Percentiles rank a stretch among this genome's conserved stretches.
These are phyloP conservation scores for Globisporangium mamillatum DNA, from an alignment of 352 stramenopile genomes.

Conservation along the genomic window DNA sequence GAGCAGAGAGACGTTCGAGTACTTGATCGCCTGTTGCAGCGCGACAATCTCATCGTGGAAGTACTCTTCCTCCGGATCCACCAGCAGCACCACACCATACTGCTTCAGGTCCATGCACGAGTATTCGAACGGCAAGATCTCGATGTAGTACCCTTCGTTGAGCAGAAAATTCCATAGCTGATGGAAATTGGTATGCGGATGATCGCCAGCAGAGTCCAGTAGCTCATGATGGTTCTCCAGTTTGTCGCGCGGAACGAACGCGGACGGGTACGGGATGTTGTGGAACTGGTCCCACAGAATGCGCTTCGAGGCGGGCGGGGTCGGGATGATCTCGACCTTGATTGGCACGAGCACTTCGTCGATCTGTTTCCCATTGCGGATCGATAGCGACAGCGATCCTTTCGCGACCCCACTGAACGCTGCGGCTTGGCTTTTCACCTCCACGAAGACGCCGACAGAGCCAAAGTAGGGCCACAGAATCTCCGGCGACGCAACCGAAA, in stretches of 20 bases:
- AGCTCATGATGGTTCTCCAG: slow-evolving; percentile 61
- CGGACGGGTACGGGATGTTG: slow-evolving; percentile 84
- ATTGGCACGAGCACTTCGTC: slow-evolving; percentile 48
- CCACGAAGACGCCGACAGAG: slow-evolving; percentile 66
- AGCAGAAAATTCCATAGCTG: slow-evolving; percentile 76
- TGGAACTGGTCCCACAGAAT: slow-evolving; percentile 90
- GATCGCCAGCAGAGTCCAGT: slow-evolving; percentile 76
- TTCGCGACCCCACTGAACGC: slow-evolving; percentile 36
- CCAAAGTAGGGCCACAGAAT: slow-evolving; percentile 67
- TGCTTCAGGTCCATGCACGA: slow-evolving; percentile 62
- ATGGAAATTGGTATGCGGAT: slow-evolving; percentile 86
- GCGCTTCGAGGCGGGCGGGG: slow-evolving; percentile 37
- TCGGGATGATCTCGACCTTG: slow-evolving; percentile 45
- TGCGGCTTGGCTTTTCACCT: slow-evolving; percentile 48
- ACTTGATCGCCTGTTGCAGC: slow-evolving; percentile 56
- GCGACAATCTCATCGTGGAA: slow-evolving; percentile 61
- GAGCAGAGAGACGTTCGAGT: slow-evolving; percentile 65
- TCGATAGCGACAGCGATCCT: slow-evolving; percentile 37
- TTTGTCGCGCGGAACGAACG: slow-evolving; percentile 77
- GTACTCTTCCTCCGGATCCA: slow-evolving; percentile 83
- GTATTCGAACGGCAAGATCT: slow-evolving; percentile 80
- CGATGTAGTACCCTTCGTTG: slow-evolving; percentile 64
- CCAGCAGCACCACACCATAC: slow-evolving; percentile 78
- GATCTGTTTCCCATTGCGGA: slow-evolving; percentile 41
- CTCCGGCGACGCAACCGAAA: slow-evolving; percentile 51